Base-by-base conservation (phyloP, 352 stramenopile species). In the Thalassiosira livingstoniorum region DNA sequence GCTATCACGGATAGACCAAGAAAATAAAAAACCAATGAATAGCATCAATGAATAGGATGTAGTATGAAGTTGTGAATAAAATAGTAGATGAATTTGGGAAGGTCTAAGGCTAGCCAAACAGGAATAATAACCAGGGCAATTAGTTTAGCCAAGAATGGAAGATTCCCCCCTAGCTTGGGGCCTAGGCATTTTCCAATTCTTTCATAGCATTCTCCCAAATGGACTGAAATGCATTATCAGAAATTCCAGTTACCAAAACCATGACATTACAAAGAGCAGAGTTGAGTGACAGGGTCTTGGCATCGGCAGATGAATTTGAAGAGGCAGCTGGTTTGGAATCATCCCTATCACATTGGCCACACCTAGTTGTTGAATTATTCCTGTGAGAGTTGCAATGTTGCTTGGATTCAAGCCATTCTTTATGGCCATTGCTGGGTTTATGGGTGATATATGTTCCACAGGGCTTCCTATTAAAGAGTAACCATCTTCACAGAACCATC, bases 211-310 rank as follows among this genome's bases (percentile, higher is more conserved):
- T 39, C 2, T 73, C 32, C 64, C 64, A 73, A 42, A 72, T 43
- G 42, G 5, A 62, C 47, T 73, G 64, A 29, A 73, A 73, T 27
- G 60, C 42, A 61, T 73, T 45, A 62, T 45, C 42, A 73, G 64
- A 43, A 13, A 73, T 18, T 32, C 64, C 64, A 29, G 64, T 29
- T n/a, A 25, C 13, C 13, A 45, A 62, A 3, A 35, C 10, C 29
- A 73, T 23, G 13, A 45, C 64, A 13, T 25, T 15, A 18, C 45
- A 27, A 37, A 72, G 29, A 42, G 21, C 10, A 27, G 58, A 4
- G 2, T 39, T 37, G 13, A 73, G 29, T 18, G 64, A 13, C 21
- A 73, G 42, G 18, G 60, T 73, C 23, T 47, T 53, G 11, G 39
- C 11, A 73, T 23, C 25, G 61, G 29, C 64, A 61, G 43, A 27